Conservation (phyloP, 2,329 filamentous ascomycete genomes). For the Diplodia sapinea region DNA sequence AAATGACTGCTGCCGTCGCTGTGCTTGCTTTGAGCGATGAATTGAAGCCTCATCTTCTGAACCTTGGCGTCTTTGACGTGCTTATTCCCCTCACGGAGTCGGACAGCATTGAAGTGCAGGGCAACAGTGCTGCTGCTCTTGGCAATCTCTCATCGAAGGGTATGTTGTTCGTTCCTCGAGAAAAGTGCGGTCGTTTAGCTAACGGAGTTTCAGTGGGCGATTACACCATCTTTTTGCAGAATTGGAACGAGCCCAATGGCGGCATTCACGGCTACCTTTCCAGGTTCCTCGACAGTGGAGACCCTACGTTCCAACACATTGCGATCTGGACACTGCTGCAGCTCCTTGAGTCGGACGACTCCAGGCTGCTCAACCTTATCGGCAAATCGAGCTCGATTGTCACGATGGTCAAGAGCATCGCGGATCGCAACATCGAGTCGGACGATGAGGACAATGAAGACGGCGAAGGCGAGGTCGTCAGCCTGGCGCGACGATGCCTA, state of each 20-base stretch:
- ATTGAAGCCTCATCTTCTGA: conserved; percentile 87
- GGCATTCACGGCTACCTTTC: conserved; percentile 95
- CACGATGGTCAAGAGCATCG: conserved; percentile 88
- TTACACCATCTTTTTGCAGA: conserved; percentile 92
- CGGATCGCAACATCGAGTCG: conserved; percentile 84
- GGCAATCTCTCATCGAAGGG: conserved; percentile 98
- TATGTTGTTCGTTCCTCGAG: conserved; percentile 50
- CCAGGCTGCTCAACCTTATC: conserved; percentile 84
- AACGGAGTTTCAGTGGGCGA: conserved; percentile 74
- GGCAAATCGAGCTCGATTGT: conserved; percentile 90
- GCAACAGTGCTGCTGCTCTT: conserved; percentile 93
- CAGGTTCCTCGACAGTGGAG: conserved; percentile 90
- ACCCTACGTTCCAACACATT: conserved; percentile 98
- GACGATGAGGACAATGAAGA: conserved; percentile 88
- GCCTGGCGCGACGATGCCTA: conserved; percentile 85
- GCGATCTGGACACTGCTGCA: conserved; percentile 98
- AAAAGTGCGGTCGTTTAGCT: conserved; percentile 28
- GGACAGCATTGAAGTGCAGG: conserved; percentile 95
- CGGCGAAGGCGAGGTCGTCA: conserved; percentile 91
- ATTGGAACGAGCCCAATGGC: conserved; percentile 90
- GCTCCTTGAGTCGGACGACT: conserved; percentile 92
- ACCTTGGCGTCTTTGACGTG: conserved; percentile 93
- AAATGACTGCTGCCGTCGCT: conserved; percentile 99
- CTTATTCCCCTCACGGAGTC: conserved; percentile 94
- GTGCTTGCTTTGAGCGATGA: conserved; percentile 95